phyloP scores from a whole-genome alignment of 805 yeast species.

The Vanderwaltozyma verrucispora region DNA sequence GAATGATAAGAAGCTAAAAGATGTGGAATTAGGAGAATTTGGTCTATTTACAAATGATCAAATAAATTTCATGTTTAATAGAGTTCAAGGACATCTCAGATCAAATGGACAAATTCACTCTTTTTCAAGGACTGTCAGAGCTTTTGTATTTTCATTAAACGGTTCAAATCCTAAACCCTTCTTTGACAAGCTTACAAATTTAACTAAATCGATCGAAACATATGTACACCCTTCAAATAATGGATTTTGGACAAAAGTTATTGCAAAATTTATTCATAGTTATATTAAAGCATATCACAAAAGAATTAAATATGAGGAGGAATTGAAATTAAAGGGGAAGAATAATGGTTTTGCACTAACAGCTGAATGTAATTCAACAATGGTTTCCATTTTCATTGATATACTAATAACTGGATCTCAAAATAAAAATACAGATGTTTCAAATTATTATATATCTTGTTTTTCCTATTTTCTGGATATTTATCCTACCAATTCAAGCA shows the following conservation, averaged over 20 bases:
- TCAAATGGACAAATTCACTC: conserved; percentile 31
- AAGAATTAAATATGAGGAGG: conserved; percentile 42
- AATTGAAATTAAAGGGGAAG: conserved; percentile 14
- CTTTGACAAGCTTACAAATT: conserved; percentile 40
- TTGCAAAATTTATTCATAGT: conserved; percentile 55
- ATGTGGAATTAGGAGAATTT: conserved; percentile 31
- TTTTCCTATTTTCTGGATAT: conserved; percentile 57
- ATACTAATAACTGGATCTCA: conserved; percentile 63
- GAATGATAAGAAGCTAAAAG: conserved; percentile 5
- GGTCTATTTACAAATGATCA: conserved; percentile 62
- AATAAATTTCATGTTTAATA: conserved; percentile 47
- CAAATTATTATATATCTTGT: conserved; percentile 48
- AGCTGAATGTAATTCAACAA: conserved; percentile 25
- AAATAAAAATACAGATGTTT: conserved; percentile 49
- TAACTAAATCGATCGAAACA: conserved; percentile 64
- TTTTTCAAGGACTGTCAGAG: conserved; percentile 38
- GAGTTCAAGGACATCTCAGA: conserved; percentile 34
- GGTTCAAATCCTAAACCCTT: conserved; percentile 38
- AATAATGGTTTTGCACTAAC: conserved; percentile 21
- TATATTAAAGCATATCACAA: conserved; percentile 51
- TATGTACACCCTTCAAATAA: conserved; percentile 85
- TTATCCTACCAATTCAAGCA: conserved; percentile 34
- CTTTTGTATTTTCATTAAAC: conserved; percentile 46
- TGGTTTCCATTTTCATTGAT: conserved; percentile 37
- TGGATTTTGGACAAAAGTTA: conserved; percentile 77